phyloP scores from a whole-genome alignment of 495 filamentous ascomycete genomes.

The Letharia columbiana region DNA sequence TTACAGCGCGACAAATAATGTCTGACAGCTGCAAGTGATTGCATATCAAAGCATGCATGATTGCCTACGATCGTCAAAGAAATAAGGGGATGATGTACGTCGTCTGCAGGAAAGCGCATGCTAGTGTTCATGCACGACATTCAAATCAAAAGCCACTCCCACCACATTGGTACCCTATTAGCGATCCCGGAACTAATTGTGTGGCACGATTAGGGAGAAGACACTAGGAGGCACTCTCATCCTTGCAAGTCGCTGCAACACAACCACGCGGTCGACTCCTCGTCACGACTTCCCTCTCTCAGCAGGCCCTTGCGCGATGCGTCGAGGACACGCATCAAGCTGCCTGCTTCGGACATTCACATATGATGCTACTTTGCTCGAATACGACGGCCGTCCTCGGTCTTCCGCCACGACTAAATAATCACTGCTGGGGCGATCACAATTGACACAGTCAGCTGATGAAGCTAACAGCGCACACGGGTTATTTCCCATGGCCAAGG shows the following conservation, averaged over 20 bases:
- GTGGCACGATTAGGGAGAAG: no score
- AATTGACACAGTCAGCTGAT: neutral
- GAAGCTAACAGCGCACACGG: neutral
- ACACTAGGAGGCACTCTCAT: neutral
- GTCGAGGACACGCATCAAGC: neutral
- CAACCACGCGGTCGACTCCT: constrained; percentile 1
- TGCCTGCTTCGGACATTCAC: neutral
- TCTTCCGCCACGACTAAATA: neutral
- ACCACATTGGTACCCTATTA: constrained; percentile 10
- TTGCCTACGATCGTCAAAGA: neutral
- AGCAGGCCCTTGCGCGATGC: neutral
- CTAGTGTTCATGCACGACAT: constrained; percentile 11
- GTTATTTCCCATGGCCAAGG: neutral
- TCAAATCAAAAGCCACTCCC: constrained; percentile 3
- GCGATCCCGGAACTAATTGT: no score
- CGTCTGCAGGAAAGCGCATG: neutral
- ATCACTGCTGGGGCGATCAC: neutral
- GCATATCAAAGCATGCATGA: neutral
- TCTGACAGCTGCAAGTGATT: neutral
- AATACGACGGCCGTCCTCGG: neutral
- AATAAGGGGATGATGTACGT: neutral
- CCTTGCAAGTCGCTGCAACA: neutral
- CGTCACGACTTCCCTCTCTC: neutral
- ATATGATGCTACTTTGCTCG: neutral
- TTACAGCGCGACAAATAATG: neutral